These are phyloP conservation scores for Leccinum pellstonianum DNA, from an alignment of 768 basidiomycete species.

Conservation along the genomic window DNA sequence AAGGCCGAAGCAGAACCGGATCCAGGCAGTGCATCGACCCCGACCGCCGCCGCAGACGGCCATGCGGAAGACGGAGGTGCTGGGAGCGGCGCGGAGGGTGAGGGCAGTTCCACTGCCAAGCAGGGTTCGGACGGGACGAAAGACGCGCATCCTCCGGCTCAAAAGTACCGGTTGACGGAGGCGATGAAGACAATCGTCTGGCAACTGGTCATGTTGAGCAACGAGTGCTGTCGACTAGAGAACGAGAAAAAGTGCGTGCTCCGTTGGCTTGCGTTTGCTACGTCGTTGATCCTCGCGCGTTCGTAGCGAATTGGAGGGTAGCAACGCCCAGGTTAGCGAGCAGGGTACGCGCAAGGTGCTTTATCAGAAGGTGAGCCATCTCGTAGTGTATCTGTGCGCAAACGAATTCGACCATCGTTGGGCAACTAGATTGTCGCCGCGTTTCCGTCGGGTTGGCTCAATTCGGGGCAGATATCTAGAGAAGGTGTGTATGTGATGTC, in stretches of 20 bases:
- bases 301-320: constrained; percentile 55
- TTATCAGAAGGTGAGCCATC: constrained; percentile 65
- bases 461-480: constrained; percentile 81
- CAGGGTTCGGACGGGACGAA: constrained; percentile 32
- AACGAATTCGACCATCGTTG: not conserved
- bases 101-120: constrained; percentile 20
- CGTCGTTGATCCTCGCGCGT: constrained; percentile 7
- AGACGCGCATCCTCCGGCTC: constrained; percentile 61
- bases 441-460: constrained; percentile 84
- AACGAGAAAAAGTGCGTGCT: constrained; percentile 58
- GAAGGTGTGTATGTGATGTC: constrained; percentile 55
- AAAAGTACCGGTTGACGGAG: constrained; percentile 79
- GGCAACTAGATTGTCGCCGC: constrained; percentile 62
- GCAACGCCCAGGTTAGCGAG: constrained; percentile 71
- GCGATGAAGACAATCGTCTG: constrained; percentile 77
- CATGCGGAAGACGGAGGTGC: constrained; percentile 34
- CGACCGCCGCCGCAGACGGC: constrained; percentile 19
- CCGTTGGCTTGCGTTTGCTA: not conserved
- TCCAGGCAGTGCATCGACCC: constrained; percentile 33
- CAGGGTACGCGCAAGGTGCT: constrained; percentile 77
- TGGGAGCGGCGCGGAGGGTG: constrained; percentile 29
- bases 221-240: constrained; percentile 71
- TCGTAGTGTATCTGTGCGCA: not conserved
- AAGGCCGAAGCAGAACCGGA: constrained; percentile 33
- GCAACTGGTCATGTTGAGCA: constrained; percentile 78